phyloP scores from a whole-genome alignment of 495 filamentous ascomycete genomes.

The Aspergillus cavernicola region DNA sequence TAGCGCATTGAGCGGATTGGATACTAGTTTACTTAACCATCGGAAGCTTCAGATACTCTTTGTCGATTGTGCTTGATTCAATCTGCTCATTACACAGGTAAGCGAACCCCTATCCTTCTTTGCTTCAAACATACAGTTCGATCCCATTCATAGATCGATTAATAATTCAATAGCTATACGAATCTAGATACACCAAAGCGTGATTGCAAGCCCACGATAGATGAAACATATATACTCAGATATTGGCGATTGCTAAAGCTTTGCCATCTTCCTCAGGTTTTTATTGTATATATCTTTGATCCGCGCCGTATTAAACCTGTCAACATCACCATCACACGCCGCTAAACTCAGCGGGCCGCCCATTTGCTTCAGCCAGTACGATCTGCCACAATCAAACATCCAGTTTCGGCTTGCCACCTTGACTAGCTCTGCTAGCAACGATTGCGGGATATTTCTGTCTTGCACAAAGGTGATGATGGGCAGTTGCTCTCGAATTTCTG shows the following conservation, averaged over 20 bases:
- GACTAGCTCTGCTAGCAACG: conserved; percentile 34
- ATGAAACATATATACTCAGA: background rate
- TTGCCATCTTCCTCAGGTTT: conserved; percentile 13
- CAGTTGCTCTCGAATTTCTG: conserved; percentile 19
- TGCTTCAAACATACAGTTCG: too few relatives aligned
- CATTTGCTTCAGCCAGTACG: conserved; percentile 34
- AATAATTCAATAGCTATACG: too few relatives aligned
- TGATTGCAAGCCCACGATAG: background rate
- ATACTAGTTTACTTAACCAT: background rate
- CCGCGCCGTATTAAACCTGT: conserved; percentile 23
- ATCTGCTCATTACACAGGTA: background rate
- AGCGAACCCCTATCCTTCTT: too few relatives aligned
- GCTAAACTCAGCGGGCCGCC: conserved; percentile 31
- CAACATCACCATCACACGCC: conserved; percentile 25
- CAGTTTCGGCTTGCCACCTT: conserved; percentile 33
- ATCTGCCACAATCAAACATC: conserved; percentile 36
- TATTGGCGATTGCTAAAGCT: background rate
- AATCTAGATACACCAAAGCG: too few relatives aligned
- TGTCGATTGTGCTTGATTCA: background rate
- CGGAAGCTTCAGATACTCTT: background rate
- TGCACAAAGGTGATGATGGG: conserved; percentile 29
- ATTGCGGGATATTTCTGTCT: conserved; percentile 25
- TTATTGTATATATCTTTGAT: conserved; percentile 20
- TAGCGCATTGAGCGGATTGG: background rate
- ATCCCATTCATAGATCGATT: too few relatives aligned